Evolutionary conservation across 1,139 yeast genomes (phyloP).

Genomic region (Eremothecium cymbalariae): DNA sequence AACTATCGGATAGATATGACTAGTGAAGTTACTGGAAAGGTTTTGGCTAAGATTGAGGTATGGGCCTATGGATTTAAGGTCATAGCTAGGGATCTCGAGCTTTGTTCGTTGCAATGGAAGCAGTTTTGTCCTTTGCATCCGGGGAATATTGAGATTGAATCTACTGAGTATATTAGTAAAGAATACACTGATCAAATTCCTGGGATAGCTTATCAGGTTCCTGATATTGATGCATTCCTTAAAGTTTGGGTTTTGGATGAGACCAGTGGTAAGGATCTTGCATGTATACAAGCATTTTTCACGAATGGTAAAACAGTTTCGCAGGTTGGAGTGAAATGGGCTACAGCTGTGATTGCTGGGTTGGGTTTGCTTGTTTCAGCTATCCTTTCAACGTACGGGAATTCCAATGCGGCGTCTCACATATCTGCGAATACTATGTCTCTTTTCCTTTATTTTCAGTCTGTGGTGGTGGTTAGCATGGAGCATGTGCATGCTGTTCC

Average conservation of each 20-base stretch:
- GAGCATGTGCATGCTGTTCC: constrained; percentile 65
- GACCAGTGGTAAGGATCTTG: constrained; percentile 37
- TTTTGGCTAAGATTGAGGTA: constrained; percentile 53
- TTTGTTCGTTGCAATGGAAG: constrained; percentile 56
- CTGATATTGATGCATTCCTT: constrained; percentile 70
- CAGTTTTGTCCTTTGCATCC: constrained; percentile 75
- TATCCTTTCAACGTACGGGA: constrained; percentile 61
- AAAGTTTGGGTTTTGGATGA: constrained; percentile 40
- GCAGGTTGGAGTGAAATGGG: constrained; percentile 76
- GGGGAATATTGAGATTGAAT: constrained; percentile 59
- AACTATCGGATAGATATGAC: constrained; percentile 54
- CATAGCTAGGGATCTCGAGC: constrained; percentile 44
- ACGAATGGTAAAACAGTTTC: constrained; percentile 67
- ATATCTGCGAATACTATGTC: constrained; percentile 70
- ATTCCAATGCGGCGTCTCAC: constrained; percentile 71
- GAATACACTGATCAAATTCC: constrained; percentile 48
- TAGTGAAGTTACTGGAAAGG: constrained; percentile 51
- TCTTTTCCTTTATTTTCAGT: constrained; percentile 65
- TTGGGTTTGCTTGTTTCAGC: constrained; percentile 66
- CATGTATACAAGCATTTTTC: constrained; percentile 64
- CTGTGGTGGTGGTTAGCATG: constrained; percentile 67
- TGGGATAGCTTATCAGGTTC: constrained; percentile 64
- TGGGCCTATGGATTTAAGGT: constrained; percentile 70
- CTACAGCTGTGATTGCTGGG: constrained; percentile 73
- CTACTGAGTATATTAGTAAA: constrained; percentile 48